Evolutionary conservation across 2,329 filamentous ascomycete genomes (phyloP).

Genomic region (Cladophialophora yegresii): DNA sequence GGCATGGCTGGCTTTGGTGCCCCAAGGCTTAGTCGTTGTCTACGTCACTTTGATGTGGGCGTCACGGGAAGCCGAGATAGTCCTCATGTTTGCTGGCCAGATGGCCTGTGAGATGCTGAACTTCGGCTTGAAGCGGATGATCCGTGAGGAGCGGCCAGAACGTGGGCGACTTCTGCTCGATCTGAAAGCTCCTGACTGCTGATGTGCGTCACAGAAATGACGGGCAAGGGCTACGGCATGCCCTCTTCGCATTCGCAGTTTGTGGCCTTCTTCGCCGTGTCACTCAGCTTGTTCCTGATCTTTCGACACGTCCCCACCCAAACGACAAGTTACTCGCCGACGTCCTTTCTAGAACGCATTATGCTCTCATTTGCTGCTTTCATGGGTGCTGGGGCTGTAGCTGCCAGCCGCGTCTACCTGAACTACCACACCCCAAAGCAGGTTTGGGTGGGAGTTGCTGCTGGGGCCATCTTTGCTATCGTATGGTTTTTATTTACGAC

Average conservation of each 20-base stretch:
- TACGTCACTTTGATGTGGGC: constrained; percentile 91
- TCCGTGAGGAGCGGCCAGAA: constrained; percentile 86
- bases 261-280: constrained; percentile 85
- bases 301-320: constrained; percentile 61
- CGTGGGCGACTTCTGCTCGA: constrained; percentile 55
- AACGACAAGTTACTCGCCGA: constrained; percentile 47
- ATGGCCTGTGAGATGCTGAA: constrained; percentile 89
- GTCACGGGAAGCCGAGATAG: constrained; percentile 84
- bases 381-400: constrained; percentile 66
- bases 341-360: constrained; percentile 57
- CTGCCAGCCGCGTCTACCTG: constrained; percentile 82
- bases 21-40: constrained; percentile 84
- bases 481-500: constrained; percentile 76
- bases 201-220: constrained; percentile 56
- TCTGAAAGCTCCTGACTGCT: not conserved
- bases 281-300: constrained; percentile 79
- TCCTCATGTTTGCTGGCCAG: constrained; percentile 88
- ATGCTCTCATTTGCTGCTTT: constrained; percentile 61
- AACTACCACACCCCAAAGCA: constrained; percentile 89
- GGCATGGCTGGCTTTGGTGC: constrained; percentile 90
- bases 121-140: constrained; percentile 81
- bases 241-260: constrained; percentile 95
- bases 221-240: constrained; percentile 97
- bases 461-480: constrained; percentile 70
- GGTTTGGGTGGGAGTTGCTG: constrained; percentile 75